These are phyloP conservation scores for Blastobotrys arbuscula DNA, from an alignment of 1,139 yeast genomes.

Conservation along the genomic window DNA sequence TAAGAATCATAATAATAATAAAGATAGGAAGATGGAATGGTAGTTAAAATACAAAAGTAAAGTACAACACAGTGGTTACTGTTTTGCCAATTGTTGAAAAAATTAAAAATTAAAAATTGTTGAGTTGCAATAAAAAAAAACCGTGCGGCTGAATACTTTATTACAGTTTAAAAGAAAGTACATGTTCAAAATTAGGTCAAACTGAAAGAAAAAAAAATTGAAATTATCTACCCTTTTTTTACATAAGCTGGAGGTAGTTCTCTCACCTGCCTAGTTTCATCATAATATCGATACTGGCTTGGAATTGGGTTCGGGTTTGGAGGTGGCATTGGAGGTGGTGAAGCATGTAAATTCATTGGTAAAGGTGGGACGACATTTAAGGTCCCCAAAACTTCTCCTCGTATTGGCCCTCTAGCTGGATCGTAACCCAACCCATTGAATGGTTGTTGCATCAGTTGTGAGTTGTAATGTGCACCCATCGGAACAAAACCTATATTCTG, in stretches of 20 bases:
- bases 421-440: background rate
- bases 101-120: too few species aligned
- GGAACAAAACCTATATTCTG: too few species aligned
- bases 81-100: background rate
- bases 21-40: background rate
- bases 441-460: background rate
- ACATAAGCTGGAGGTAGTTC: background rate
- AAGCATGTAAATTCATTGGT: background rate
- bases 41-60: too few species aligned
- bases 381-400: background rate
- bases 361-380: background rate
- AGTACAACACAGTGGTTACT: too few species aligned
- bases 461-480: background rate
- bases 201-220: too few species aligned
- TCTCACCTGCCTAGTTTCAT: background rate
- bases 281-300: background rate
- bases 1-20: too few species aligned
- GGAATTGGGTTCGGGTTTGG: background rate
- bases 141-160: too few species aligned
- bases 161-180: too few species aligned
- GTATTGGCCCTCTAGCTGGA: background rate
- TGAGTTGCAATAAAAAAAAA: too few species aligned
- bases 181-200: too few species aligned
- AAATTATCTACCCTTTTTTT: background rate
- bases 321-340: background rate